Evolutionary conservation across 495 filamentous ascomycete genomes (phyloP), one percentile per base, ranked within the genome.

Genomic region (Aspergillus funiculosus): DNA sequence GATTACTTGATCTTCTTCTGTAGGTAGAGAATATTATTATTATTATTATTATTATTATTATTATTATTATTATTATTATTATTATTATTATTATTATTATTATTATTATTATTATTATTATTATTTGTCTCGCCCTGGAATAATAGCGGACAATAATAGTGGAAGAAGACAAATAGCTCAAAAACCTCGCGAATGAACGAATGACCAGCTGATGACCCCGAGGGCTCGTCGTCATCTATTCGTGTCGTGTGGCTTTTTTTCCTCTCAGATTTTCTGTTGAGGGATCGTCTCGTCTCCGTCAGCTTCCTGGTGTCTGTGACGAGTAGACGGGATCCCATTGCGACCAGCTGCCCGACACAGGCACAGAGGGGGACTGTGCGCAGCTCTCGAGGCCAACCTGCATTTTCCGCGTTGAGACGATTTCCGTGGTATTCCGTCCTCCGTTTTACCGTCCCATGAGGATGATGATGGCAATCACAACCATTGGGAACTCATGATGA

Each of bases 281-380:
- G 20, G 22, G 10, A 20, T 6, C n/a, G 20, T 24, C 40, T 30
- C 44, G 42, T 34, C 45, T 37, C 43, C 43, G 46, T 53, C 50
- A 52, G 54, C 46, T 43, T 39, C 43, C 52, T 51, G 41, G 34
- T 22, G 39, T 49, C 49, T 57, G 54, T 52, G 48, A 52, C 46
- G 50, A 53, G 50, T 53, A 52, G 42, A 48, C 54, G 28, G 42
- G 46, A 46, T 34, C 28, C 34, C 25, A 45, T 50, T 50, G 46
- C 43, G 37, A 47, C 38, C 39, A 48, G 48, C 31, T 52, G 48
- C 51, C 44, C 48, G 43, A 54, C 44, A 28, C 32, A 24, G 20
- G 42, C 30, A 14, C 20, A 41, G 15, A 48, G 25, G 50, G 43
- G 56, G 47, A 51, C 49, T 53, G 56, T 51, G 56, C 52, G 52